Percentiles rank a stretch among this genome's conserved stretches.
These are phyloP conservation scores for Acanthamoeba royreba DNA, from an alignment of 208 protist species.

Conservation along the genomic window DNA sequence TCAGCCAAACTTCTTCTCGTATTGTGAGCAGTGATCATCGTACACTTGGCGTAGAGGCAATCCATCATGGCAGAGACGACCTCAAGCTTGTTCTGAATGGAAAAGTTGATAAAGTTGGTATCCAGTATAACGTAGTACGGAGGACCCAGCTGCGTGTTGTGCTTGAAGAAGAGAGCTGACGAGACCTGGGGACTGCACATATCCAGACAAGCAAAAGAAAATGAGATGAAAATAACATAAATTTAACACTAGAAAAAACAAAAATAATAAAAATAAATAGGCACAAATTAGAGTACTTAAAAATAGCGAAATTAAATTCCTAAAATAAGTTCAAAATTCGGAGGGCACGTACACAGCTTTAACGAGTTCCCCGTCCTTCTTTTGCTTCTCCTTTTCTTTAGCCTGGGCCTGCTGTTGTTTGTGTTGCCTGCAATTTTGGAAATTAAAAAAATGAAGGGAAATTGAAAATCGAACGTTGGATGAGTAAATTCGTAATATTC, in stretches of 20 bases:
- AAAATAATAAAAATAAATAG: neutral
- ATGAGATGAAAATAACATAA: neutral
- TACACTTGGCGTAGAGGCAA: conserved; percentile 97
- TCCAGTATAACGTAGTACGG: conserved; percentile 98
- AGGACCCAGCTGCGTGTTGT: conserved; percentile 96
- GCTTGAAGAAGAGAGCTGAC: conserved; percentile 93
- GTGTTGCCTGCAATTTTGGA: neutral
- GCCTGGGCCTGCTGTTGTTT: neutral
- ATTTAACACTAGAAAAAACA: neutral
- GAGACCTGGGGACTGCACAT: conserved; percentile 9
- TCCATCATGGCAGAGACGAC: conserved; percentile 97
- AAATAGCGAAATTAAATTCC: neutral
- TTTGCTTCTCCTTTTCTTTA: conserved; percentile 37
- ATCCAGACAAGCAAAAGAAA: neutral
- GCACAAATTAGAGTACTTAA: neutral
- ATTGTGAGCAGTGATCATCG: neutral
- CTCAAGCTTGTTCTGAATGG: conserved; percentile 99
- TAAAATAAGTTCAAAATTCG: neutral
- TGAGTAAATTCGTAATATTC: neutral
- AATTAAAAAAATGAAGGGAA: no score
- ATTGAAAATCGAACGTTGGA: no score
- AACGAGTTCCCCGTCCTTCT: neutral
- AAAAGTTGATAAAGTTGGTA: conserved; percentile 99
- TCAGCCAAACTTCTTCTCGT: neutral
- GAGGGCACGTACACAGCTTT: neutral